These are phyloP conservation scores for Leishmania amazonensis DNA, from an alignment of 208 protist genomes.

Conservation along the genomic window DNA sequence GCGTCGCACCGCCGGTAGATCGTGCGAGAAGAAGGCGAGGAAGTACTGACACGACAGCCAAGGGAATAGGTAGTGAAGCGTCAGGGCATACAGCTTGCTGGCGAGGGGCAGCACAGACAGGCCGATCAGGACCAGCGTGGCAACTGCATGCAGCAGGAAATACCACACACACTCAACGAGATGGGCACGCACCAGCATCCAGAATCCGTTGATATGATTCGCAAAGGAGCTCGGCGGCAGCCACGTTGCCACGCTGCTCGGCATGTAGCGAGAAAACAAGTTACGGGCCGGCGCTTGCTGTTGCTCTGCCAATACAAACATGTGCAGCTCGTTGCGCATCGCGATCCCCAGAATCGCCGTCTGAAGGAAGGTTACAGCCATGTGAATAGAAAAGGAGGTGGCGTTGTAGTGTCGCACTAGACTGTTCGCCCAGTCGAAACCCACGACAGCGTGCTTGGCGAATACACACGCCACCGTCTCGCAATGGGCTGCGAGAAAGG, in stretches of 20 bases:
- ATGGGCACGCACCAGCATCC: constrained; percentile 55
- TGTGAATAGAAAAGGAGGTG: constrained; percentile 70
- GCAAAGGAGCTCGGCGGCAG: constrained; percentile 34
- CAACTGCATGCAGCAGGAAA: constrained; percentile 48
- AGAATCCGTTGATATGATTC: constrained; percentile 33
- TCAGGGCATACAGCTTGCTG: constrained; percentile 62
- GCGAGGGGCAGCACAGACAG: constrained; percentile 73
- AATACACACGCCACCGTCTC: background rate
- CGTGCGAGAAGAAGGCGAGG: constrained; percentile 60
- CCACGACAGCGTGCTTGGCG: background rate
- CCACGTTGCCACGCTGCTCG: constrained; percentile 7
- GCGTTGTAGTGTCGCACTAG: constrained; percentile 42
- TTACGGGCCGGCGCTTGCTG: constrained; percentile 1
- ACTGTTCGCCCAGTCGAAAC: background rate
- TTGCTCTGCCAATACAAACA: constrained; percentile 31
- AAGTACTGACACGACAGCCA: constrained; percentile 67
- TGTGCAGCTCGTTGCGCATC: constrained; percentile 67
- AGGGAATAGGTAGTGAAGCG: constrained; percentile 64
- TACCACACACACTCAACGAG: constrained; percentile 50
- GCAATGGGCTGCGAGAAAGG: background rate
- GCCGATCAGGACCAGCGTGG: constrained; percentile 56
- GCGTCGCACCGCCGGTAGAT: constrained; percentile 15
- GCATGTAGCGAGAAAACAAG: constrained; percentile 14
- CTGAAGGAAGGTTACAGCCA: constrained; percentile 63
- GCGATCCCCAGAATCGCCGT: constrained; percentile 60